Evolutionary conservation across 192 early-diverging fungal species (phyloP).

Genomic region (Coemansia sp.): DNA sequence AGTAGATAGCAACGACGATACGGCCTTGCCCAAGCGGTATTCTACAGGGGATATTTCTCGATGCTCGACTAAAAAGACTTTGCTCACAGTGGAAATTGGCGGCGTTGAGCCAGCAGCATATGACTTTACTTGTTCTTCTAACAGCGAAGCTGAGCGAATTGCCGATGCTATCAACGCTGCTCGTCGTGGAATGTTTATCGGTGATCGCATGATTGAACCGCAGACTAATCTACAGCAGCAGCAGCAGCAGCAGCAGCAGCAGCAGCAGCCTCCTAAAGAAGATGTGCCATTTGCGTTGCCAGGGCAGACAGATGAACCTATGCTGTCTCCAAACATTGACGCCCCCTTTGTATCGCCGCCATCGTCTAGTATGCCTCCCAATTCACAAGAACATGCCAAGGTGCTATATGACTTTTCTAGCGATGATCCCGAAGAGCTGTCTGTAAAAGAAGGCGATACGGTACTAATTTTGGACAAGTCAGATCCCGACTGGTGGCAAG

Average conservation of each 20-base stretch:
- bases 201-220: conserved; percentile 23
- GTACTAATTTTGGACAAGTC: conserved; percentile 82
- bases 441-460: conserved; percentile 77
- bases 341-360: no score
- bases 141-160: conserved; percentile 66
- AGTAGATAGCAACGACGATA: conserved; percentile 59
- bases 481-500: conserved; percentile 85
- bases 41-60: conserved; percentile 59
- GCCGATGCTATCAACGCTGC: conserved; percentile 61
- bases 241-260: conserved; percentile 7
- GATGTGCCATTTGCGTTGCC: conserved; percentile 1
- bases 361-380: neutral
- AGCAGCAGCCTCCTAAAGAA: conserved; percentile 31
- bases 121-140: conserved; percentile 63
- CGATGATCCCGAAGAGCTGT: conserved; percentile 82
- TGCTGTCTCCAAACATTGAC: no score
- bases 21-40: conserved; percentile 46
- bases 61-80: conserved; percentile 62
- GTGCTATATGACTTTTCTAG: conserved; percentile 82
- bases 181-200: conserved; percentile 54
- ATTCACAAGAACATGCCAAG: conserved; percentile 31
- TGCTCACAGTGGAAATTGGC: conserved; percentile 62
- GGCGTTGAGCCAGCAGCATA: conserved; percentile 56
- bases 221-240: neutral
- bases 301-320: neutral